Percentiles rank a stretch among this genome's conserved stretches.
Conservation (phyloP, 352 stramenopile genomes). For the Phytopythium boreale region DNA sequence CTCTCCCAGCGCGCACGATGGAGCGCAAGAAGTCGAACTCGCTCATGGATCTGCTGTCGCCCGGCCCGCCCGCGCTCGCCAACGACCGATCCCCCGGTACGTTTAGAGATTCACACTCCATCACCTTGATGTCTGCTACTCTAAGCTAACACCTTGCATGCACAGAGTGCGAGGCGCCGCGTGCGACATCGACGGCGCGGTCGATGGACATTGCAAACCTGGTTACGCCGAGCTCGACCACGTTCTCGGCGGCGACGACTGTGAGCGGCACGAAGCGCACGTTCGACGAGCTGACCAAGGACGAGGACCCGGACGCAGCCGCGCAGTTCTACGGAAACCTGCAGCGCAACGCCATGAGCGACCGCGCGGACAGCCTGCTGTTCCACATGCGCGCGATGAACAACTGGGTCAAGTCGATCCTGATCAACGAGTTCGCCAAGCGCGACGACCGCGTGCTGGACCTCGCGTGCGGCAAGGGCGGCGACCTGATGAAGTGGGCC, state of each 20-base stretch:
- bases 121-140: neutral
- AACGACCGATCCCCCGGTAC: slow-evolving; percentile 34
- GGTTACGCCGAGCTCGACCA: slow-evolving; percentile 28
- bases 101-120: neutral
- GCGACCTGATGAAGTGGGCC: slow-evolving; percentile 97
- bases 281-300: slow-evolving; percentile 54
- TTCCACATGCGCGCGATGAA: slow-evolving; percentile 98
- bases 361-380: slow-evolving; percentile 87
- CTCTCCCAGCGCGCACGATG: slow-evolving; percentile 7
- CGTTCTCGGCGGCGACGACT: slow-evolving; percentile 6
- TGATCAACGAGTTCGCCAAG: slow-evolving; percentile 90
- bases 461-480: slow-evolving; percentile 97
- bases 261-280: slow-evolving; percentile 33
- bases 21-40: slow-evolving; percentile 75
- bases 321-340: slow-evolving; percentile 87
- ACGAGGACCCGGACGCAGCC: slow-evolving; percentile 57
- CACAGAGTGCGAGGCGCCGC: slow-evolving; percentile 18
- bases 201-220: slow-evolving; percentile 64
- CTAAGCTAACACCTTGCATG: neutral
- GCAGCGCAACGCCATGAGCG: slow-evolving; percentile 62
- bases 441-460: slow-evolving; percentile 93
- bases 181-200: slow-evolving; percentile 11
- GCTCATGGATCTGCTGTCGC: slow-evolving; percentile 70
- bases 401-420: slow-evolving; percentile 98
- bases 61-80: slow-evolving; percentile 37